Evolutionary conservation across 139 green algal species (phyloP), one percentile per base, ranked within the genome.

Genomic region (Volvox africanus): DNA sequence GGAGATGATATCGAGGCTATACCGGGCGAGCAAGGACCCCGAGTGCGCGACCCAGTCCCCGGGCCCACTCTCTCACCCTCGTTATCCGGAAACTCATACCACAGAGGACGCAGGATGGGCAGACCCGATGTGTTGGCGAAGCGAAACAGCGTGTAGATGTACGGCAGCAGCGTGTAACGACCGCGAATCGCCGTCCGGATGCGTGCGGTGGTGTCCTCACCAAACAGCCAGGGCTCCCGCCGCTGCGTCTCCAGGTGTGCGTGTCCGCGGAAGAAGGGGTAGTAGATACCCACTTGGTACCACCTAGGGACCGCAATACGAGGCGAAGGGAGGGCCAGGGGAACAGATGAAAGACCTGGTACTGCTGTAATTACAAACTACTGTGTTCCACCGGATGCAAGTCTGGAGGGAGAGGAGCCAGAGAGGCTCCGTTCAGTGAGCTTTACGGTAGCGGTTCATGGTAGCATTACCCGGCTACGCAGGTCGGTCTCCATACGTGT

Each of bases 251-350:
- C 98, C 80, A 99, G 92, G 94, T 99, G 98, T 0, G 97, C 98
- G 92, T 99, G 98, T 65, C 95, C 98, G 18, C 98, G 93, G 95
- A 99, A 99, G 95, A 99, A 99, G 75, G 98, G 98, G 93, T 99
- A 99, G 96, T 96, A 99, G 30, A 94, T 93, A 18, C 95, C 98
- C 33, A 98, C 26, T 95, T 99, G 98, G 93, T 99, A 99, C 97
- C 96, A 99, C 0, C 98, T 94, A 89, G 18, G 83, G 26, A 32
- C 71, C 26, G 2, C 24, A 32, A 30, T 21, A 30, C 2, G 44
- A 55, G 5, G 9, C 5, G 44, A 5, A 55, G 44, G 5, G 5
- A 55, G 9, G 44, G 44, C 5, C 5, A 55, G 44, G 9, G 5
- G 44, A 55, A 55, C 9, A 55, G 44, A 55, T 9, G 44, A 55